Conservation (phyloP, 2,329 filamentous ascomycete species). For the Paraphaeosphaeria sporulosa region DNA sequence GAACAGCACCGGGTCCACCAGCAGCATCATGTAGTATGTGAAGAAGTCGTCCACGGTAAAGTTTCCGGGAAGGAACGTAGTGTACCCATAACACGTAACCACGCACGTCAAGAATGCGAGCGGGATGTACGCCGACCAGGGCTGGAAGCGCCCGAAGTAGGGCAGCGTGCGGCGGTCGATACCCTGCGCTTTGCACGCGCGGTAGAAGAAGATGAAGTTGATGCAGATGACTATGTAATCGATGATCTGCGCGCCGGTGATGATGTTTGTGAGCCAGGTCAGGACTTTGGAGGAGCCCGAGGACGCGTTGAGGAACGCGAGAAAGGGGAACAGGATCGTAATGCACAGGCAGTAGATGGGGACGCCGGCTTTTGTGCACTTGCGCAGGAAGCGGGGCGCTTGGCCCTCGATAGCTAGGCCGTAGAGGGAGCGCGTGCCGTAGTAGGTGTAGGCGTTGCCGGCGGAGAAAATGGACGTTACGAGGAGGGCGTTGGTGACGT, state of each 20-base stretch:
- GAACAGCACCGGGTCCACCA: conserved; percentile 45
- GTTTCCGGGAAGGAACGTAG: conserved; percentile 52
- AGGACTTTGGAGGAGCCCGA: conserved; percentile 71
- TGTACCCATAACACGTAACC: conserved; percentile 30
- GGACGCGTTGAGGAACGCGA: conserved; percentile 78
- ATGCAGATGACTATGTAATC: conserved; percentile 57
- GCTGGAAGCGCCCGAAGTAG: conserved; percentile 50
- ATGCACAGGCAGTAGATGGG: conserved; percentile 75
- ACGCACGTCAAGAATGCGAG: conserved; percentile 26
- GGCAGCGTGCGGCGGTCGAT: conserved; percentile 57
- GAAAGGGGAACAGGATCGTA: conserved; percentile 70
- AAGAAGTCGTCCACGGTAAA: conserved; percentile 60
- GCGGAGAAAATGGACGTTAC: conserved; percentile 62
- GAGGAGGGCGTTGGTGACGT: conserved; percentile 63
- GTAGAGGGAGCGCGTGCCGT: conserved; percentile 59
- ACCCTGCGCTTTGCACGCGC: conserved; percentile 53
- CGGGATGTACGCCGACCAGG: conserved; percentile 25
- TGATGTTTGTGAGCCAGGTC: conserved; percentile 73
- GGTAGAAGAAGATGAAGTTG: conserved; percentile 65
- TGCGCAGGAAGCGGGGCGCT: conserved; percentile 61
- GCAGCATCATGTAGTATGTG: conserved; percentile 46
- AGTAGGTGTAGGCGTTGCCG: conserved; percentile 64
- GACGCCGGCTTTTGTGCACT: conserved; percentile 67
- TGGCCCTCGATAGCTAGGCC: conserved; percentile 59
- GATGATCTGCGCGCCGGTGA: conserved; percentile 71